Base-by-base conservation (phyloP, 306 rosid genomes). In the Vigna radiata region DNA sequence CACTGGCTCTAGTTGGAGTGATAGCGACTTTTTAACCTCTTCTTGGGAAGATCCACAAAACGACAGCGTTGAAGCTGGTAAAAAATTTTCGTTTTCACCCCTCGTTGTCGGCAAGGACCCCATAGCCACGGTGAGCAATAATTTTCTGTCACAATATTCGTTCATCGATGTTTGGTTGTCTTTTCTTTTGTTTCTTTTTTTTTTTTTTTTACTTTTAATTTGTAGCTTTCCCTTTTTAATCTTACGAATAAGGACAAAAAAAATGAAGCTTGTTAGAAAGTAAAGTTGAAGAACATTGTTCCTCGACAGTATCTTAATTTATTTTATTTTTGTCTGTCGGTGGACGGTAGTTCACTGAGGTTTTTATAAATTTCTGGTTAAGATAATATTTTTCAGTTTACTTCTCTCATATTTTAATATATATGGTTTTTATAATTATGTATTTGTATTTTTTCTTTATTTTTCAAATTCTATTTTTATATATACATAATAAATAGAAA, bases 1-100 rank as follows among this genome's bases (percentile, higher is more conserved):
- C 33, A 68, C 82, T 10, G 83, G 83, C 16, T 91, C 97, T 9
- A 90, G 96, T 14, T 93, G 97, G 98, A 82, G 91, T n/a, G 96
- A 91, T 44, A 89, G 89, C 63, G 98, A 91, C 79, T 93, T 88
- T 85, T 89, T 87, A 37, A 81, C 85, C 60, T 73, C 72, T 53
- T 66, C 89, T 1, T 81, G 88, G 85, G 83, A 82, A 46, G 59
- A 82, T 25, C 44, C 47, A 10, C 78, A 62, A 82, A 80, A 73
- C 79, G 86, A 79, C 79, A 56, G 14, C 83, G 85, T 64, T 48
- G 75, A 18, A 46, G 54, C 2, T 9, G 59, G 85, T 71, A 77
- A 89, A 60, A 75, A 21, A 12, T 15, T 52, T 62, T 73, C 64
- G 23, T 27, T 75, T 76, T 83, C 76, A 63, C 86, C 87, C 0